Percentiles rank a stretch among this genome's conserved stretches.
These are phyloP conservation scores for Zasmidium citrigriseum DNA, from an alignment of 2,329 filamentous ascomycete species.

Conservation along the genomic window DNA sequence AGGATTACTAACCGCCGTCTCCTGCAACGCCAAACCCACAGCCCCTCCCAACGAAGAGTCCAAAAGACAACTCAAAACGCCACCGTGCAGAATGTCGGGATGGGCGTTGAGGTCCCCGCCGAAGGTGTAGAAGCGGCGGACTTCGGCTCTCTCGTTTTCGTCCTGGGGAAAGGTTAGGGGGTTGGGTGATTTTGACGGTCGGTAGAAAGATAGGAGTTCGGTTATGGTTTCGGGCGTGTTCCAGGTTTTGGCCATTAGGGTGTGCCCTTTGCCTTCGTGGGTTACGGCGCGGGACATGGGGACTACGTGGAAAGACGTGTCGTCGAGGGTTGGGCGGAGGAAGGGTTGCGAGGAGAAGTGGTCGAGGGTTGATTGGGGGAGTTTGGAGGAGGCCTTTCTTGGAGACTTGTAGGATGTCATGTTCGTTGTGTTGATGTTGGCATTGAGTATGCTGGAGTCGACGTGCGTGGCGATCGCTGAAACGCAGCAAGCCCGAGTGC, in stretches of 20 bases:
- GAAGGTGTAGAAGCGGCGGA: conserved; percentile 23
- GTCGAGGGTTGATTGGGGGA: conserved; percentile 18
- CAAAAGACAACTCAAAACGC: conserved; percentile 22
- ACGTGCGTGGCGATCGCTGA: no score
- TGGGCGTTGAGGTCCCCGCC: conserved; percentile 24
- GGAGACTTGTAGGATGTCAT: neutral
- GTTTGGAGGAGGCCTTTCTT: neutral
- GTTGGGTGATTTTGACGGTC: conserved; percentile 3
- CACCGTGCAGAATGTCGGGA: conserved; percentile 23
- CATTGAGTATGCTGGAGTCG: no score
- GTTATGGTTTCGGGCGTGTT: conserved; percentile 21
- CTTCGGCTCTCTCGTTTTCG: conserved; percentile 16
- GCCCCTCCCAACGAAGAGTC: conserved; percentile 20
- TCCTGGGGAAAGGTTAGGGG: conserved; percentile 8
- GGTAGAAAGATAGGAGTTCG: conserved; percentile 18
- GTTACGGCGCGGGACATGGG: conserved; percentile 20
- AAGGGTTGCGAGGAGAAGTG: conserved; percentile 22
- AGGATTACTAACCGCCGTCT: conserved; percentile 7
- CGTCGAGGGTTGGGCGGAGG: conserved; percentile 12
- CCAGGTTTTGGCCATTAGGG: conserved; percentile 26
- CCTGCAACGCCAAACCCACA: conserved; percentile 16
- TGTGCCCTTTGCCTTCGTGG: conserved; percentile 21
- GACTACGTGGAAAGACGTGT: conserved; percentile 17
- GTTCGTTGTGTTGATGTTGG: neutral
- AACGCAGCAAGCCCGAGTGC: no score